Evolutionary conservation across 306 rosid species (phyloP), one percentile per base, ranked within the genome.

Genomic region (Dalbergia cochinchinensis): DNA sequence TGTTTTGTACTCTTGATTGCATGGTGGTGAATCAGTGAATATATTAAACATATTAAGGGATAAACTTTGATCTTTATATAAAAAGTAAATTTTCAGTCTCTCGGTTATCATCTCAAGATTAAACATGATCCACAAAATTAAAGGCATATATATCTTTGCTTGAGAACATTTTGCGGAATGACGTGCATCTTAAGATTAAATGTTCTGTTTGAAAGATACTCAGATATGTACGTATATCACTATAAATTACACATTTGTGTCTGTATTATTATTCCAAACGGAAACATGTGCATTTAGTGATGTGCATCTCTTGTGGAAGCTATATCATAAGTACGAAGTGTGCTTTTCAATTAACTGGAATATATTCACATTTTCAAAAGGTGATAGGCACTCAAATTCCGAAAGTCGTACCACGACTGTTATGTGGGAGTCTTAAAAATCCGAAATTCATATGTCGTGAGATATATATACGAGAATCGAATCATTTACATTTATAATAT

Each of bases 301-400:
- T 45, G 39, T 44, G 78, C 53, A 51, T 72, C 77, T 13, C 83
- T 65, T 81, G 81, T 85, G 73, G 55, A 67, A 69, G 78, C 11
- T 54, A 44, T 69, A 41, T 57, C 7, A 10, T 18, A 69, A 82
- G 50, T 70, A 39, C 55, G 39, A 63, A 74, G 4, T 11, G 16
- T 7, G 77, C 57, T 73, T 58, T 85, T 42, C 65, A 66, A 42
- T 77, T 71, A 66, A 62, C 16, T 26, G 26, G 85, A 77, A 86
- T 83, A 83, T 77, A 83, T 83, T 77, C 84, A 64, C 11, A 67
- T 12, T 80, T 82, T 80, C 11, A 3, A 19, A 19, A 50, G 34
- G 66, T 68, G 81, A 66, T 64, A 64, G 57, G 19, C 58, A 83
- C 71, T 77, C n/a, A 70, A 71, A 64, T 63, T 82, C 70, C 31